Base-by-base conservation (phyloP, 345 rosid species). In the Rhizophora mangle region DNA sequence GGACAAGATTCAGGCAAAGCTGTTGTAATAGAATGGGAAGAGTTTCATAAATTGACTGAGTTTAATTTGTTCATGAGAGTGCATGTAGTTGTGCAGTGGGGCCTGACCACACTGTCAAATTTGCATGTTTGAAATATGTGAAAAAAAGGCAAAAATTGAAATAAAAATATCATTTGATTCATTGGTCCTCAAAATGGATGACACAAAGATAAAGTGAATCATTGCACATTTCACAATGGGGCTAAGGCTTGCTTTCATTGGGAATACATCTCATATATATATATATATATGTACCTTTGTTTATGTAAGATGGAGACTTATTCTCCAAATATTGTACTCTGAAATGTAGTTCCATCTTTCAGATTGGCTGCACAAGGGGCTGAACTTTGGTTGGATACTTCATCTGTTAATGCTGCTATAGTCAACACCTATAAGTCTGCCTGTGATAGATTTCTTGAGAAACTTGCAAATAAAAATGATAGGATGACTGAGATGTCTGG, bases 341-440 rank as follows among this genome's bases (percentile, higher is more conserved):
- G 26, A 31, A 52, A 79, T 29, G 61, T 64, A 60, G 8, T 43
- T 74, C 65, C 29, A 46, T 37, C 72, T 79, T 63, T 69, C 90
- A 94, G 97, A 64, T 73, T 89, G 84, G 98, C 90, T 65, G 80
- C 75, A 21, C 80, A 82, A 63, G 96, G 98, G 59, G 77, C 82
- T 70, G 82, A 83, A 64, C 88, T 91, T 68, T 86, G 96, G 97
- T 76, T 94, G 80, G 98, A 94, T 74, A 80, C 90, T 53, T 89
- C 93, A 32, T 88, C 92, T 37, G 83, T 86, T 58, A 94, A 91
- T 71, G 88, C 93, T 77, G 96, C 98, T 58, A 83, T 94, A 69
- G 82, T 84, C 73, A 82, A 84, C 62, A 88, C 89, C 66, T 94
- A 91, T 68, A 88, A 78, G 78, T 71, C 84, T 76, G 90, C 92